Evolutionary conservation across 371 early-diverging fungal species (phyloP).

Genomic region (Mucor piriformis): DNA sequence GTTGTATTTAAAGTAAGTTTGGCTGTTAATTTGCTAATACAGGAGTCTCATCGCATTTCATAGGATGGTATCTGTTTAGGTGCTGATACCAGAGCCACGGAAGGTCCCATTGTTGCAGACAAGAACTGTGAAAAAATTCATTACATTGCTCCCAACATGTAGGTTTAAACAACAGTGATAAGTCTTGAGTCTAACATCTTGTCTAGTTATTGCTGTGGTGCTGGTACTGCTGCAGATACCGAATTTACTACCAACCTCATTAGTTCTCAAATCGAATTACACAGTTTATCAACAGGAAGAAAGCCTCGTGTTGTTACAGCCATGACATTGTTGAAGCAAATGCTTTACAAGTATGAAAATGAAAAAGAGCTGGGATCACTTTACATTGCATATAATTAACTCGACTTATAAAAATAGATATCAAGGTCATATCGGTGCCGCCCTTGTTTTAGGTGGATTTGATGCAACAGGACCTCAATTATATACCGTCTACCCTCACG

Average conservation of each 20-base stretch:
- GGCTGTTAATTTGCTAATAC: neutral
- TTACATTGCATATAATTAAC: neutral
- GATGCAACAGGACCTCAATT: slow-evolving; percentile 94
- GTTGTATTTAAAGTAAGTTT: slow-evolving; percentile 81
- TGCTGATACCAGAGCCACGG: slow-evolving; percentile 99
- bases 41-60: neutral
- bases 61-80: slow-evolving; percentile 97
- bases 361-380: neutral
- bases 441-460: slow-evolving; percentile 96
- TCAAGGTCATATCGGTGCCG: slow-evolving; percentile 98
- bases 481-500: slow-evolving; percentile 96
- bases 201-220: slow-evolving; percentile 95
- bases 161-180: no score
- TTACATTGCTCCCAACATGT: slow-evolving; percentile 98
- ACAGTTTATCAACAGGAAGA: slow-evolving; percentile 88
- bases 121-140: slow-evolving; percentile 99
- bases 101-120: slow-evolving; percentile 98
- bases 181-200: neutral
- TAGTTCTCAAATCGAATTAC: slow-evolving; percentile 92
- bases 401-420: slow-evolving; percentile 57
- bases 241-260: slow-evolving; percentile 95
- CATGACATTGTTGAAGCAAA: slow-evolving; percentile 96
- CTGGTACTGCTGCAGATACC: slow-evolving; percentile 99
- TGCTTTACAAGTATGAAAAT: slow-evolving; percentile 80
- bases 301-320: slow-evolving; percentile 92